phyloP scores from a whole-genome alignment of 2,329 filamentous ascomycete genomes.

The Sporothrix euskadiensis region DNA sequence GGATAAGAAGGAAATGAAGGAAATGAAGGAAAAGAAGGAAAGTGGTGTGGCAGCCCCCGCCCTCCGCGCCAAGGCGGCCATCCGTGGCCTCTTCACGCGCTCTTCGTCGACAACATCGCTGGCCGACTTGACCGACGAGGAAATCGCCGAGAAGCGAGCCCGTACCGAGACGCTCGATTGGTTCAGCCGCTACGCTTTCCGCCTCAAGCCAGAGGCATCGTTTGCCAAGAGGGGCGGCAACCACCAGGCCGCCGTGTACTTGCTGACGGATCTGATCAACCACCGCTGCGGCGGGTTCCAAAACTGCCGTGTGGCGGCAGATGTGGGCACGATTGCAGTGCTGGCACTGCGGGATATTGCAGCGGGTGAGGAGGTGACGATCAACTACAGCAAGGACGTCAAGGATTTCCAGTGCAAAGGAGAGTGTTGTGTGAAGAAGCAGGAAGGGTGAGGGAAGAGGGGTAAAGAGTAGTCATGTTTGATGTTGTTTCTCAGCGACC shows the following conservation, averaged over 20 bases:
- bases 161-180: slow-evolving; percentile 30
- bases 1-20: neutral
- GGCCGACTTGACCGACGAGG: neutral
- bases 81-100: neutral
- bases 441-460: neutral
- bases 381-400: slow-evolving; percentile 40
- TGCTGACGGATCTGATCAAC: slow-evolving; percentile 39
- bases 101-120: neutral
- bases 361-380: slow-evolving; percentile 41
- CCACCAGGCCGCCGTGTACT: slow-evolving; percentile 33
- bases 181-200: slow-evolving; percentile 35
- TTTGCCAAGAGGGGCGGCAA: slow-evolving; percentile 25
- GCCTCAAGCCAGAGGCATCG: slow-evolving; percentile 26
- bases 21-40: neutral
- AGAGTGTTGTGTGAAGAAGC: slow-evolving; percentile 29
- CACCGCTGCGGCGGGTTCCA: slow-evolving; percentile 39
- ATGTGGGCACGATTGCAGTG: slow-evolving; percentile 33
- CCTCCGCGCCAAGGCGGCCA: neutral
- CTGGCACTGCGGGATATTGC: slow-evolving; percentile 37
- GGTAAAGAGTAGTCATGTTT: neutral
- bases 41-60: neutral
- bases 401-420: slow-evolving; percentile 38
- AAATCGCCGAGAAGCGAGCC: neutral
- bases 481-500: neutral
- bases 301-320: slow-evolving; percentile 37